These are phyloP conservation scores for Metarhizium brunneum DNA, from an alignment of 2,329 filamentous ascomycete species.

Conservation along the genomic window DNA sequence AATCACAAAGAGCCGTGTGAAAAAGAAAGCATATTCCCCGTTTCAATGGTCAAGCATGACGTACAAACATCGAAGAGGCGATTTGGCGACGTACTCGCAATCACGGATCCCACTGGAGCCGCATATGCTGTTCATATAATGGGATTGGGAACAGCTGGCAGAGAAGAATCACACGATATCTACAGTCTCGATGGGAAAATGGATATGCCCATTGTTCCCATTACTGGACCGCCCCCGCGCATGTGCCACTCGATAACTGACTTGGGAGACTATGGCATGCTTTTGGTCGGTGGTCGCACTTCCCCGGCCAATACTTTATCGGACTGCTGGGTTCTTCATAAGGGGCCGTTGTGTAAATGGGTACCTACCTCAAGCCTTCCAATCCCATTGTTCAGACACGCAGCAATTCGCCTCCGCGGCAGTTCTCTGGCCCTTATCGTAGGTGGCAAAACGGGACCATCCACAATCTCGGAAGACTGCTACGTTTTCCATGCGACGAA, in stretches of 20 bases:
- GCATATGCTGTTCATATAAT: conserved; percentile 35
- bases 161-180: conserved; percentile 41
- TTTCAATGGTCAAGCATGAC: conserved; percentile 8
- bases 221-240: conserved; percentile 26
- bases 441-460: conserved; percentile 49
- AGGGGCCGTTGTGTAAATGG: conserved; percentile 45
- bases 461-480: conserved; percentile 39
- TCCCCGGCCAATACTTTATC: conserved; percentile 60
- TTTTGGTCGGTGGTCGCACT: conserved; percentile 70
- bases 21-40: neutral
- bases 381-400: conserved; percentile 66
- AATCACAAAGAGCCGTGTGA: too few relatives aligned
- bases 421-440: conserved; percentile 47
- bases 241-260: conserved; percentile 73
- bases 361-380: conserved; percentile 56
- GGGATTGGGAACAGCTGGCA: conserved; percentile 34
- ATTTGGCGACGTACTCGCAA: conserved; percentile 47
- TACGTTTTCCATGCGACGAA: conserved; percentile 39
- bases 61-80: conserved; percentile 33
- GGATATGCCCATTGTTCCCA: conserved; percentile 16
- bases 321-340: conserved; percentile 68
- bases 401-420: conserved; percentile 40
- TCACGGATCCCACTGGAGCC: conserved; percentile 27
- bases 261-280: conserved; percentile 44
- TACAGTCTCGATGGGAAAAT: conserved; percentile 22